These are phyloP conservation scores for Kockovaella imperatae DNA, from an alignment of 768 basidiomycete species.

Conservation along the genomic window DNA sequence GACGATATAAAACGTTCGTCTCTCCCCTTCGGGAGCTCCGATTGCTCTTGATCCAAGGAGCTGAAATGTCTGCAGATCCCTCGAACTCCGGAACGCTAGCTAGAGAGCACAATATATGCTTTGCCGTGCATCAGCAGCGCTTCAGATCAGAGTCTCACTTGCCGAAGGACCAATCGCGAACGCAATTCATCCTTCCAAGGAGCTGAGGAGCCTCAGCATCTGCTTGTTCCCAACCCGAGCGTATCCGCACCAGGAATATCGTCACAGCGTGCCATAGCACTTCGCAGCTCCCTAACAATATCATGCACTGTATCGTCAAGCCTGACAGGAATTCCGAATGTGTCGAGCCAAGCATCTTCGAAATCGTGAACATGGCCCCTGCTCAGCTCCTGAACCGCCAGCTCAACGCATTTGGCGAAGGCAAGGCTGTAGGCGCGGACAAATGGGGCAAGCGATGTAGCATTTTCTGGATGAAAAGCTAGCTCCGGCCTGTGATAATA, in stretches of 20 bases:
- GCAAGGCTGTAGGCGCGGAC: slow-evolving; percentile 62
- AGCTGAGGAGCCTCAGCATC: too few species aligned
- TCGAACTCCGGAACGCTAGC: too few species aligned
- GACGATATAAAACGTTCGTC: too few species aligned
- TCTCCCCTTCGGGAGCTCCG: too few species aligned
- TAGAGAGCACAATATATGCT: too few species aligned
- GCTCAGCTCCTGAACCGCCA: slow-evolving; percentile 73
- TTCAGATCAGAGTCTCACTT: too few species aligned
- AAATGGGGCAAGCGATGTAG: slow-evolving; percentile 55
- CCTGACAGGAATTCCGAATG: slow-evolving; percentile 68
- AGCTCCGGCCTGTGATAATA: slow-evolving; percentile 60
- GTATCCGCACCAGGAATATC: slow-evolving; percentile 12
- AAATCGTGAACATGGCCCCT: slow-evolving; percentile 67
- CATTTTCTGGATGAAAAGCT: slow-evolving; percentile 21
- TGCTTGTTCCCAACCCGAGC: background rate
- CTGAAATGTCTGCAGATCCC: too few species aligned
- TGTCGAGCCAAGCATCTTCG: slow-evolving; percentile 64
- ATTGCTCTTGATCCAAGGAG: too few species aligned
- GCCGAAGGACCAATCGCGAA: too few species aligned
- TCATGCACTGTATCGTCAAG: slow-evolving; percentile 57
- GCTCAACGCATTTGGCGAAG: slow-evolving; percentile 69
- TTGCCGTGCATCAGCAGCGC: too few species aligned
- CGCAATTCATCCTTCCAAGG: too few species aligned
- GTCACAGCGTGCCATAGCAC: slow-evolving; percentile 52
- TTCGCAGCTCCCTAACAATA: slow-evolving; percentile 54